Percentiles rank a stretch among this genome's conserved stretches.
These are phyloP conservation scores for Purshia tridentata DNA, from an alignment of 306 rosid genomes.

Conservation along the genomic window DNA sequence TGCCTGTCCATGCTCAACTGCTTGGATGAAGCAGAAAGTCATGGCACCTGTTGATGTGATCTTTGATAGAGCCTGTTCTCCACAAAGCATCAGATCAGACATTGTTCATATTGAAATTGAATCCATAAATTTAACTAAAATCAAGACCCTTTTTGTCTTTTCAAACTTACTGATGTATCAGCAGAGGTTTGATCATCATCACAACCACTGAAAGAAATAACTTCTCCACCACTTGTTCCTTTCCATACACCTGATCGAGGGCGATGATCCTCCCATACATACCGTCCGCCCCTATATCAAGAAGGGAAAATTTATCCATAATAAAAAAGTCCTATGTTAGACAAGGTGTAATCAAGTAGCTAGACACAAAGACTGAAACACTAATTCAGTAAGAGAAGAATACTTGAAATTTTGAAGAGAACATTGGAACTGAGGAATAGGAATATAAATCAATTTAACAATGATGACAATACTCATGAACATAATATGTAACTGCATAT, in stretches of 20 bases:
- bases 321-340: constrained; percentile 1
- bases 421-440: not conserved
- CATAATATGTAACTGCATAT: not conserved
- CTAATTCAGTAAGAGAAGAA: not conserved
- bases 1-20: constrained; percentile 81
- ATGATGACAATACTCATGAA: not conserved
- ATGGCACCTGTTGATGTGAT: constrained; percentile 97
- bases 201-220: constrained; percentile 87
- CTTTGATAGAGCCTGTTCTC: constrained; percentile 83
- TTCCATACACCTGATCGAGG: constrained; percentile 91
- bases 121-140: not conserved
- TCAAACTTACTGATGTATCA: constrained; percentile 82
- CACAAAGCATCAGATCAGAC: constrained; percentile 14
- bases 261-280: constrained; percentile 96
- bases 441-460: not conserved
- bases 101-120: not conserved
- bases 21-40: constrained; percentile 96
- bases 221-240: constrained; percentile 95
- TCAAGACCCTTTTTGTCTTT: not conserved
- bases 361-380: not conserved
- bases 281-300: constrained; percentile 66
- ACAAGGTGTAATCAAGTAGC: not conserved
- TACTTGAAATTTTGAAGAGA: not conserved
- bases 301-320: not conserved
- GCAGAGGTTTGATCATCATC: constrained; percentile 94